phyloP scores from a whole-genome alignment of 192 early-diverging fungal genomes.

The Neocallimastix lanati region DNA sequence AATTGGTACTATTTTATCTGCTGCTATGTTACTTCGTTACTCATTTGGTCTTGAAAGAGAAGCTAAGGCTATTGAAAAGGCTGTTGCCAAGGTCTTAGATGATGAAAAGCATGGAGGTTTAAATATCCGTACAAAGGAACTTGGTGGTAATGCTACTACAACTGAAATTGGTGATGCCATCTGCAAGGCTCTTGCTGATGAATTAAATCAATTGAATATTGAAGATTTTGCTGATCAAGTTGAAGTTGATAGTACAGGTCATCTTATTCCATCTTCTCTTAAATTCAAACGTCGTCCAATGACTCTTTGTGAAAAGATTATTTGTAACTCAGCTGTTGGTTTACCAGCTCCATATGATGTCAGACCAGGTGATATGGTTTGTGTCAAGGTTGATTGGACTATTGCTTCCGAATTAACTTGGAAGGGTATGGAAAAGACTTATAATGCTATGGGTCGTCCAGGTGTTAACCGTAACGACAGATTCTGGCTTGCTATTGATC shows the following conservation, averaged over 20 bases:
- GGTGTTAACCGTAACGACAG: slow-evolving; percentile 57
- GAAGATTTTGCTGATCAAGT: background rate
- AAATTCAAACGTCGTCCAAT: slow-evolving; percentile 32
- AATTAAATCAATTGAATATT: background rate
- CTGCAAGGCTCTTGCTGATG: slow-evolving; percentile 32
- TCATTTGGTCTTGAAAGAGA: slow-evolving; percentile 79
- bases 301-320: slow-evolving; percentile 63
- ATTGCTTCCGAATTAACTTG: slow-evolving; percentile 65
- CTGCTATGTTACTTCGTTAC: slow-evolving; percentile 86
- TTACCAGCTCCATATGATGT: slow-evolving; percentile 44
- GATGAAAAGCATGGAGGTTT: slow-evolving; percentile 44
- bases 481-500: slow-evolving; percentile 67
- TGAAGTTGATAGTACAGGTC: background rate
- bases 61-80: slow-evolving; percentile 77
- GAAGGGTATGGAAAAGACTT: slow-evolving; percentile 74
- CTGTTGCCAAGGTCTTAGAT: slow-evolving; percentile 82
- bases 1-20: slow-evolving; percentile 89
- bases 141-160: slow-evolving; percentile 72
- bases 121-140: slow-evolving; percentile 61
- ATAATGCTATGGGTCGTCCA: slow-evolving; percentile 56
- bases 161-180: slow-evolving; percentile 83
- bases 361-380: slow-evolving; percentile 61
- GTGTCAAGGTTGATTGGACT: slow-evolving; percentile 66
- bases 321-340: slow-evolving; percentile 55
- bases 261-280: background rate